Percentiles rank a stretch among this genome's conserved stretches.
These are phyloP conservation scores for Neurospora africana DNA, from an alignment of 495 filamentous ascomycete genomes.

Conservation along the genomic window DNA sequence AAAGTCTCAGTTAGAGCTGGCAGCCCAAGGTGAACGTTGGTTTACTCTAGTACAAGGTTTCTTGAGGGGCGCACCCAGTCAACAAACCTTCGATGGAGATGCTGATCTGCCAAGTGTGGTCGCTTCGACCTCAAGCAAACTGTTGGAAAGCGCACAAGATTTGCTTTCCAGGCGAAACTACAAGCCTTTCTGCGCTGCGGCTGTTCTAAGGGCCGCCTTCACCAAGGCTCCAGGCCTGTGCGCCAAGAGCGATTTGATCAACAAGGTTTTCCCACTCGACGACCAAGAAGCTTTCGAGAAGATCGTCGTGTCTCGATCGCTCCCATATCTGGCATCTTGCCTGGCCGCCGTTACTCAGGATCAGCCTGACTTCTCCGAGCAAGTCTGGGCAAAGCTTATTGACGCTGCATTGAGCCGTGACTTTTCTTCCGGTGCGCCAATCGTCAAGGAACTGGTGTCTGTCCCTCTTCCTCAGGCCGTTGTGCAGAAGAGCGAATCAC, in stretches of 20 bases:
- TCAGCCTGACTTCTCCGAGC: slow-evolving; percentile 29
- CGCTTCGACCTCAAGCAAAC: slow-evolving; percentile 7
- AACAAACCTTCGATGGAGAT: not conserved
- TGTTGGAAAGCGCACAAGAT: slow-evolving; percentile 24
- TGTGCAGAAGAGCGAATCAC: slow-evolving; percentile 14
- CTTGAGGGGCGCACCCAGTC: not conserved
- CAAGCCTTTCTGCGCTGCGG: slow-evolving; percentile 73
- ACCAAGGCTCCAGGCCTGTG: slow-evolving; percentile 19
- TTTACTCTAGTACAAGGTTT: slow-evolving; percentile 46
- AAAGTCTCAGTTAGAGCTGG: slow-evolving; percentile 56
- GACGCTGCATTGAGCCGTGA: slow-evolving; percentile 16
- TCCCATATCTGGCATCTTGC: slow-evolving; percentile 25
- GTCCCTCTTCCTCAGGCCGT: slow-evolving; percentile 17
- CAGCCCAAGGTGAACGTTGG: slow-evolving; percentile 49
- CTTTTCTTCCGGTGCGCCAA: slow-evolving; percentile 10
- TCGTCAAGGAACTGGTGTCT: slow-evolving; percentile 28
- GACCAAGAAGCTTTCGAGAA: slow-evolving; percentile 13
- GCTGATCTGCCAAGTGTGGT: slow-evolving; percentile 3
- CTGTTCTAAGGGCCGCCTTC: slow-evolving; percentile 41
- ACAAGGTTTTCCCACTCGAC: slow-evolving; percentile 11
- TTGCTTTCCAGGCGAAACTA: slow-evolving; percentile 49
- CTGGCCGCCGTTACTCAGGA: slow-evolving; percentile 18
- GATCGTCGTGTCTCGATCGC: slow-evolving; percentile 25
- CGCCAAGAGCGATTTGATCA: slow-evolving; percentile 5
- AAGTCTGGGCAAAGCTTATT: slow-evolving; percentile 27